phyloP scores from a whole-genome alignment of 495 filamentous ascomycete species.

The Penicillium alfredii region DNA sequence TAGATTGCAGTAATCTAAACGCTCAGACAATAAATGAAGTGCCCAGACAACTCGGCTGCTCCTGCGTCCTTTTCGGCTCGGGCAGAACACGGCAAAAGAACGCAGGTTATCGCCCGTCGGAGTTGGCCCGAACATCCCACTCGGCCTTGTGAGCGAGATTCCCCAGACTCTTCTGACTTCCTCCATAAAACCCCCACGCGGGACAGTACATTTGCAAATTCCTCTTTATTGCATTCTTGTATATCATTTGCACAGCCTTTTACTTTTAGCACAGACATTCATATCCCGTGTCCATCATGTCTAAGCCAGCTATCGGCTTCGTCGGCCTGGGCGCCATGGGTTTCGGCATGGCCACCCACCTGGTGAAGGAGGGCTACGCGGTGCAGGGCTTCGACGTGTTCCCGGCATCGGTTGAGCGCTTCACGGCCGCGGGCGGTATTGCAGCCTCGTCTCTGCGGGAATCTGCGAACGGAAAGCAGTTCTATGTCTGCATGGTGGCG shows the following conservation, averaged over 20 bases:
- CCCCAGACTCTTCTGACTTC: constrained; percentile 1
- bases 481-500: constrained; percentile 75
- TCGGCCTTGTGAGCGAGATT: no score
- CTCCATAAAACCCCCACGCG: constrained; percentile 8
- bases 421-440: constrained; percentile 59
- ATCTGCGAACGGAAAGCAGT: constrained; percentile 53
- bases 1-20: no score
- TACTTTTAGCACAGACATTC: background rate
- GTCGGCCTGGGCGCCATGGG: constrained; percentile 87
- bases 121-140: constrained; percentile 17
- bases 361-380: constrained; percentile 60
- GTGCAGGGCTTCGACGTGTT: constrained; percentile 76
- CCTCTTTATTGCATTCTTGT: no score
- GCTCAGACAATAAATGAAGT: no score
- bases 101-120: no score
- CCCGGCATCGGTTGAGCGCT: constrained; percentile 62
- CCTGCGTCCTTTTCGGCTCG: no score
- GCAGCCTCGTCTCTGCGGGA: constrained; percentile 57
- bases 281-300: constrained; percentile 8
- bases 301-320: constrained; percentile 60
- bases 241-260: background rate
- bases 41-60: no score
- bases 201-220: background rate
- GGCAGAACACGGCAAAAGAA: no score
- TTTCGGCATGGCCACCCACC: constrained; percentile 77